A percentile compares a stretch with the other conserved stretches of the same genome.
phyloP scores from a whole-genome alignment of 2,329 filamentous ascomycete species.

The Beauveria rudraprayagi region DNA sequence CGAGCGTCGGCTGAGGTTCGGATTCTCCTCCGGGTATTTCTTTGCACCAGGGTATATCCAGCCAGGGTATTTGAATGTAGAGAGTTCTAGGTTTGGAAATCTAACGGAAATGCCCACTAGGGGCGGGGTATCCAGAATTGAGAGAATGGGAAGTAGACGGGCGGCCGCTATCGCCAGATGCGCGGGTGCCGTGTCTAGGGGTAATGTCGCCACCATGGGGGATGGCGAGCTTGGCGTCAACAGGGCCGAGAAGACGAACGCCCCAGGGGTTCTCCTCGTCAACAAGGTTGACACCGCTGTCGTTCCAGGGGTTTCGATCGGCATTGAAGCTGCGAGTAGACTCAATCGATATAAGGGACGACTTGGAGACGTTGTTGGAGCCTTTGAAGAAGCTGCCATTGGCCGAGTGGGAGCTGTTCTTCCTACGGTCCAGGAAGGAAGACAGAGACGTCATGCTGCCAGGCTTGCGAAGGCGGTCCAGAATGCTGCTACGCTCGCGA shows the following conservation, averaged over 20 bases:
- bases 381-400: conserved; percentile 86
- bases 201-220: conserved; percentile 73
- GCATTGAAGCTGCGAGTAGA: conserved; percentile 84
- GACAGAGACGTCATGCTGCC: conserved; percentile 91
- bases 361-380: conserved; percentile 83
- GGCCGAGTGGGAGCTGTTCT: conserved; percentile 83
- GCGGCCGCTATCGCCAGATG: conserved; percentile 83
- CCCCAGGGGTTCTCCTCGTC: conserved; percentile 73
- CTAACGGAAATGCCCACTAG: conserved; percentile 86
- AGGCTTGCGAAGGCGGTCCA: conserved; percentile 89
- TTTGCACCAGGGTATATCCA: conserved; percentile 60
- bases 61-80: conserved; percentile 49
- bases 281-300: conserved; percentile 87
- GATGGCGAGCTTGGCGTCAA: conserved; percentile 55
- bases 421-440: conserved; percentile 90
- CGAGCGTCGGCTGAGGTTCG: conserved; percentile 39
- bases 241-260: conserved; percentile 56
- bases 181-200: conserved; percentile 73
- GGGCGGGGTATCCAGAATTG: conserved; percentile 91
- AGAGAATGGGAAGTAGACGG: conserved; percentile 93
- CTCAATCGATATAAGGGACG: conserved; percentile 91
- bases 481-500: conserved; percentile 72
- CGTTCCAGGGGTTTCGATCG: conserved; percentile 96
- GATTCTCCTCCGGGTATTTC: conserved; percentile 41
- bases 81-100: conserved; percentile 39